These are phyloP conservation scores for Hura crepitans DNA, from an alignment of 441 rosid species.

Conservation along the genomic window DNA sequence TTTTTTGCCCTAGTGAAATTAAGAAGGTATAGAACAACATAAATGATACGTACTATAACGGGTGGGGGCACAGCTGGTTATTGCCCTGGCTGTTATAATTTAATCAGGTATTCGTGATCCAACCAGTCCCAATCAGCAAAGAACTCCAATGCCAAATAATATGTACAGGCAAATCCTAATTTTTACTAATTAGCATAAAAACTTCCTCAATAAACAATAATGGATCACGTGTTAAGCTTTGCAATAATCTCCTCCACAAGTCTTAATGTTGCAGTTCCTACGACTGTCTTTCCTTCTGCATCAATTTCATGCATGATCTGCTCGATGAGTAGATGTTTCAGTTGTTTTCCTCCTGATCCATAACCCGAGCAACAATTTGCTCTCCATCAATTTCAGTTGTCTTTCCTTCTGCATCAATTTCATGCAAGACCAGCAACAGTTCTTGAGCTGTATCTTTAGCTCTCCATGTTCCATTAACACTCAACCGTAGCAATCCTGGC, in stretches of 20 bases:
- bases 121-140: neutral
- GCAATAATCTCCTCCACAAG: slow-evolving; percentile 76
- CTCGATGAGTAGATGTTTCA: slow-evolving; percentile 44
- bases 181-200: neutral
- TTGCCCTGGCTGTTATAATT: too few species aligned
- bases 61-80: too few species aligned
- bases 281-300: slow-evolving; percentile 47
- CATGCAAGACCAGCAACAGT: slow-evolving; percentile 55
- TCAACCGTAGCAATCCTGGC: slow-evolving; percentile 75
- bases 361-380: slow-evolving; percentile 42
- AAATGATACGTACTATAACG: too few species aligned
- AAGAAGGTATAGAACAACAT: too few species aligned
- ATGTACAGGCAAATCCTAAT: neutral
- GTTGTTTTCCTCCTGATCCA: slow-evolving; percentile 33
- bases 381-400: too few species aligned
- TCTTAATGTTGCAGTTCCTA: slow-evolving; percentile 44
- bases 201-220: neutral
- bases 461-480: slow-evolving; percentile 63
- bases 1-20: too few species aligned
- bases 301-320: slow-evolving; percentile 71
- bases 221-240: slow-evolving; percentile 44
- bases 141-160: neutral
- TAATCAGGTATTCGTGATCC: neutral
- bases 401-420: slow-evolving; percentile 62
- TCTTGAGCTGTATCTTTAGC: slow-evolving; percentile 57